These are phyloP conservation scores for Salix dunnii DNA, from an alignment of 345 rosid genomes.

Conservation along the genomic window DNA sequence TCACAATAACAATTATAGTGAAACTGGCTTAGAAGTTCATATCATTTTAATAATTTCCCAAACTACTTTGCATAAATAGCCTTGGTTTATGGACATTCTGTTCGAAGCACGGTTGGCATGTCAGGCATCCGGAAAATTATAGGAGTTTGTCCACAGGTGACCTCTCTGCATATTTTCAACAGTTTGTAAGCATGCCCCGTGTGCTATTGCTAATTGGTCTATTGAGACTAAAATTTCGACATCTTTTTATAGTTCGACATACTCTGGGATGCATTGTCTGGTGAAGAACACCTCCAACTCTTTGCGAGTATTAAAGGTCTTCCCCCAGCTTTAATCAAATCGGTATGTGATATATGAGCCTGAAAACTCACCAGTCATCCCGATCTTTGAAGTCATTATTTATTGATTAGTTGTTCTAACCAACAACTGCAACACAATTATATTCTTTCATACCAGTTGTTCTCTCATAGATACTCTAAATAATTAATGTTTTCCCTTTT, in stretches of 20 bases:
- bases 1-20: background rate
- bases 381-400: background rate
- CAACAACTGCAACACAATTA: background rate
- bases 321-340: slow-evolving; percentile 49
- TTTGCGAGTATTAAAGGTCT: slow-evolving; percentile 82
- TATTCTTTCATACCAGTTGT: background rate
- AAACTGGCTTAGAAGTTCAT: background rate
- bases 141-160: slow-evolving; percentile 96
- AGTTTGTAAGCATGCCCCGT: slow-evolving; percentile 6
- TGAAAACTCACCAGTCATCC: background rate
- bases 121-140: slow-evolving; percentile 68
- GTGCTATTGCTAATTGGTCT: background rate
- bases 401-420: background rate
- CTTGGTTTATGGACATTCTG: slow-evolving; percentile 64
- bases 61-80: slow-evolving; percentile 40
- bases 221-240: slow-evolving; percentile 7
- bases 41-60: background rate
- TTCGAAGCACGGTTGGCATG: slow-evolving; percentile 79
- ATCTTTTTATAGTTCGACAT: slow-evolving; percentile 62
- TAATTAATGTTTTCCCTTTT: background rate
- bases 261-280: slow-evolving; percentile 84
- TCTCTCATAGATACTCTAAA: background rate
- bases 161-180: background rate
- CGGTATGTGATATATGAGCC: slow-evolving; percentile 37
- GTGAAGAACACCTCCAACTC: slow-evolving; percentile 80